Base-by-base conservation (phyloP, 169 alveolate species). In the Cryptosporidium meleagridis region DNA sequence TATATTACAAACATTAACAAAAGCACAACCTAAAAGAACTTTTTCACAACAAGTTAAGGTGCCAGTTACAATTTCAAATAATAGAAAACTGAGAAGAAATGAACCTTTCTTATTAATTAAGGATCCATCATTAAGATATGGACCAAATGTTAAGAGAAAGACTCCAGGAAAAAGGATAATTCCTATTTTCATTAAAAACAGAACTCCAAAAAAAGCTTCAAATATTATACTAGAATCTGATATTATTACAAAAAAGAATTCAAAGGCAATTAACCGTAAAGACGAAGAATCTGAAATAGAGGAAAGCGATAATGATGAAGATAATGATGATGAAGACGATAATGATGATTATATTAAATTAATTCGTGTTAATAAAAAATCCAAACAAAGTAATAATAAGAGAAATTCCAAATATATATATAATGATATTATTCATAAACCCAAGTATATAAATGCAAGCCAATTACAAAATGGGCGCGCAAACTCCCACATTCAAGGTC, bases 71-170 rank as follows among this genome's bases (percentile, higher is more conserved):
- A 16, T 16, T 12, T 73, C 86, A 18, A 53, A 73, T 1, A 29
- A 23, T 31, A 33, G n/a, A 31, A 3, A 41, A 55, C 21, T 59
- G 37, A 51, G 86, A 41, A 73, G 86, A 73, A 73, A 73, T 45
- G 86, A 73, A 23, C 86, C 86, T 0, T 73, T 52, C 35, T 72
- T 52, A 73, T 41, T 73, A 31, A 59, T 53, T 31, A 51, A 73
- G 8, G 72, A 73, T 21, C 86, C 70, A 33, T 53, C 39, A 8
- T 37, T 37, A 53, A 73, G 70, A 37, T 73, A 73, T 59, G 53
- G 68, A n/a, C 86, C 86, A 18, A 73, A 73, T 55, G 86, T 73
- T 4, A 45, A 33, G 48, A 53, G 86, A 41, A 73, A 8, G 18
- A 4, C 16, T 10, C 3, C 21, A 18, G 55, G 26, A 3, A 73